Conservation (phyloP, 2,329 filamentous ascomycete genomes). For the Aspergillus floridensis region DNA sequence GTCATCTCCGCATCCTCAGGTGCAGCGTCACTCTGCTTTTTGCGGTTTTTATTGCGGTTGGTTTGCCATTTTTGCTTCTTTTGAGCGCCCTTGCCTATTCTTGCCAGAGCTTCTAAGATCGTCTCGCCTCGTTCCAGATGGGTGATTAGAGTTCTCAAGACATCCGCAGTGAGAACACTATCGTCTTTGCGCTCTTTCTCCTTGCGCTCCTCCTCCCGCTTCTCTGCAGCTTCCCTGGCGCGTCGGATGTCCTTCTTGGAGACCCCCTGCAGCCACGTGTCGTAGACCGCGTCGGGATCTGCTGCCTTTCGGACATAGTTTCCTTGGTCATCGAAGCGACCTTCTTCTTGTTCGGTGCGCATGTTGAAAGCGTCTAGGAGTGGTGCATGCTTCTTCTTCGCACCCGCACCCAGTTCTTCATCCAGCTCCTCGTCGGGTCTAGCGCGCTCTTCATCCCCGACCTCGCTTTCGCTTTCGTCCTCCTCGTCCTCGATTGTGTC, state of each 20-base stretch:
- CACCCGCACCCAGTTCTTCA: slow-evolving; percentile 84
- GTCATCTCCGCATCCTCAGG: slow-evolving; percentile 68
- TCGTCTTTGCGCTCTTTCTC: slow-evolving; percentile 73
- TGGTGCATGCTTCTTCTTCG: slow-evolving; percentile 88
- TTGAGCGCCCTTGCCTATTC: slow-evolving; percentile 67
- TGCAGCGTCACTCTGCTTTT: slow-evolving; percentile 42
- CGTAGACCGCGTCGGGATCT: slow-evolving; percentile 86
- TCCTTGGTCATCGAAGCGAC: slow-evolving; percentile 82
- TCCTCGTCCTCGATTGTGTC: slow-evolving; percentile 63
- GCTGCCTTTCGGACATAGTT: slow-evolving; percentile 88
- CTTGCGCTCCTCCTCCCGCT: slow-evolving; percentile 72
- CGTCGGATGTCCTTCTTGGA: slow-evolving; percentile 91
- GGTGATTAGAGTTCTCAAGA: slow-evolving; percentile 70
- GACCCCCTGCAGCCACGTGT: slow-evolving; percentile 87
- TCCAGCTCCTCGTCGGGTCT: slow-evolving; percentile 75
- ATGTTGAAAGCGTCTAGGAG: slow-evolving; percentile 97
- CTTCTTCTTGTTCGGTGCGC: slow-evolving; percentile 83
- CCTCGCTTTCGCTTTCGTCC: slow-evolving; percentile 55
- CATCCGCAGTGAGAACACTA: slow-evolving; percentile 67
- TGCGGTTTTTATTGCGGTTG: slow-evolving; percentile 53
- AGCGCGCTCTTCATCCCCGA: slow-evolving; percentile 66
- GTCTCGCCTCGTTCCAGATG: slow-evolving; percentile 79
- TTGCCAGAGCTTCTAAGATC: slow-evolving; percentile 78
- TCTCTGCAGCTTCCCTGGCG: slow-evolving; percentile 83
- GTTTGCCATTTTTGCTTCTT: slow-evolving; percentile 62